Percentiles rank a stretch among this genome's conserved stretches.
phyloP scores from a whole-genome alignment of 2,329 filamentous ascomycete genomes.

The Aureobasidium sp. region DNA sequence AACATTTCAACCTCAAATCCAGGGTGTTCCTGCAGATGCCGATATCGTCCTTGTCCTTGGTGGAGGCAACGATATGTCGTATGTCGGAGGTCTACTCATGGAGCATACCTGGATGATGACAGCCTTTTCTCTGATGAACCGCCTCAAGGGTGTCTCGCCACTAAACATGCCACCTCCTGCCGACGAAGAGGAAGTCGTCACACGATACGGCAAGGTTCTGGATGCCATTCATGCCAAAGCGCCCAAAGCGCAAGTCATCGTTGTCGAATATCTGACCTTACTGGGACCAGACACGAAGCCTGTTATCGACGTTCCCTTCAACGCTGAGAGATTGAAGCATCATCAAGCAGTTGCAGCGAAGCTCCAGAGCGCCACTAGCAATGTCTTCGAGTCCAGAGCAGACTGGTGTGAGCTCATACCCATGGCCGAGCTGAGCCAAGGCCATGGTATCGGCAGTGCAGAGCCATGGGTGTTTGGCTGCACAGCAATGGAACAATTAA shows the following conservation, averaged over 20 bases:
- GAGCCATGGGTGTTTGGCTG: constrained; percentile 2
- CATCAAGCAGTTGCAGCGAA: neutral
- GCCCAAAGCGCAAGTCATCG: neutral
- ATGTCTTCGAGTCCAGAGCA: neutral
- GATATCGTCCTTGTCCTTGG: constrained; percentile 32
- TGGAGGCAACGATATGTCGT: constrained; percentile 35
- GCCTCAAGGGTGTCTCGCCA: neutral
- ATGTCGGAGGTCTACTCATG: constrained; percentile 30
- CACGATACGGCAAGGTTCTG: neutral
- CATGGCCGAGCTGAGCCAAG: neutral
- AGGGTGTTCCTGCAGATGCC: constrained; percentile 25
- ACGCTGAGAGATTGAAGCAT: neutral
- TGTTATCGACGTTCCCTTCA: neutral
- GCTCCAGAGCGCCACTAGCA: neutral
- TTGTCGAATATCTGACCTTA: constrained; percentile 2
- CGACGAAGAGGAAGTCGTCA: neutral
- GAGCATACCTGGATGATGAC: constrained; percentile 17
- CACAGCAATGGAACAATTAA: neutral
- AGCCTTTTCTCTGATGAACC: neutral
- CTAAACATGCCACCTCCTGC: neutral
- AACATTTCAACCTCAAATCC: constrained; percentile 30
- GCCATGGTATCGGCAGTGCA: neutral
- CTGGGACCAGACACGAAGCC: neutral
- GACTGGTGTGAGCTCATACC: neutral
- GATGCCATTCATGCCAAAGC: neutral